Percentiles rank a stretch among this genome's conserved stretches.
Evolutionary conservation across 345 rosid species (phyloP).

Genomic region (Reutealis trisperma): DNA sequence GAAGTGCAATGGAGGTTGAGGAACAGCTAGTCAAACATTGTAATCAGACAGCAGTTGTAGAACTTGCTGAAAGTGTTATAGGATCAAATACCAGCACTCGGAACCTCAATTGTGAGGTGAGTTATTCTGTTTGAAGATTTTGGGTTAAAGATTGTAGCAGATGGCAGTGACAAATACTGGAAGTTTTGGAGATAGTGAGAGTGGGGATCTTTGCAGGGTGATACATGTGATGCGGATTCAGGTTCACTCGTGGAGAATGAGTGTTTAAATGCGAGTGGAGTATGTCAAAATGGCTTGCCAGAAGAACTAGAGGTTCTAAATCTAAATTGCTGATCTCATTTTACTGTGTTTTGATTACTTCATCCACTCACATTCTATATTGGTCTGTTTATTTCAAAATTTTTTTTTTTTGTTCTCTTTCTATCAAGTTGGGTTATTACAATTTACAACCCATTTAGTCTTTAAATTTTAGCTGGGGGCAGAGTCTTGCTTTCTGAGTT

Average conservation of each 20-base stretch:
- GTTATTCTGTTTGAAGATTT: constrained; percentile 49
- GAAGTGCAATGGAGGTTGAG: constrained; percentile 40
- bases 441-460: constrained; percentile 16
- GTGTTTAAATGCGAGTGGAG: constrained; percentile 34
- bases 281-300: constrained; percentile 41
- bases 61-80: constrained; percentile 38
- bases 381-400: constrained; percentile 2
- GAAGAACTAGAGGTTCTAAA: constrained; percentile 58
- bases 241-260: constrained; percentile 41
- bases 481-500: too few relatives aligned
- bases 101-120: constrained; percentile 53
- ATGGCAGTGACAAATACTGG: constrained; percentile 31
- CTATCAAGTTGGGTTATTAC: constrained; percentile 9
- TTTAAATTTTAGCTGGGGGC: neutral
- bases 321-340: constrained; percentile 21
- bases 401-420: neutral
- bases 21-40: constrained; percentile 38
- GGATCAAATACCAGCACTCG: constrained; percentile 37
- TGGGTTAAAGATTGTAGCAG: constrained; percentile 34
- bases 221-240: constrained; percentile 31
- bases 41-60: constrained; percentile 39
- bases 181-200: constrained; percentile 44
- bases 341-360: neutral
- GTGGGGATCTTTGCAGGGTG: constrained; percentile 57
- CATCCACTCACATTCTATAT: neutral